phyloP scores from a whole-genome alignment of 768 basidiomycete species.

The Hydnum rufescens region DNA sequence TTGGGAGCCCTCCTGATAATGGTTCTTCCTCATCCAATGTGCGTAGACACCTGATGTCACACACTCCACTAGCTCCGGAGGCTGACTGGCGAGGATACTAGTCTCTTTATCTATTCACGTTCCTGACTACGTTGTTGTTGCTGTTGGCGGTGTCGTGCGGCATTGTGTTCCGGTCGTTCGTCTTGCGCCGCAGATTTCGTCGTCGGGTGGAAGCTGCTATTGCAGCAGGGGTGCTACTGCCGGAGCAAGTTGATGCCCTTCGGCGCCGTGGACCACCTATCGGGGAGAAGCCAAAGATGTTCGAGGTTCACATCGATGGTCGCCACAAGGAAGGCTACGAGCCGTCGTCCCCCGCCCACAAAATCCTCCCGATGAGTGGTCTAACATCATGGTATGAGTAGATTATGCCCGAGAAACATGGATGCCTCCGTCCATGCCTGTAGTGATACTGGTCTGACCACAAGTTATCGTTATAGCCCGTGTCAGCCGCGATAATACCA shows the following conservation, averaged over 20 bases:
- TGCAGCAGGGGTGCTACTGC: slow-evolving; percentile 7
- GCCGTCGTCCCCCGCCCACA: neutral
- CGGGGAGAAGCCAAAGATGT: slow-evolving; percentile 2
- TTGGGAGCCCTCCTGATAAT: no score
- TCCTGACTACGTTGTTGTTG: slow-evolving; percentile 12
- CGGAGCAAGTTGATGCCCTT: slow-evolving; percentile 5
- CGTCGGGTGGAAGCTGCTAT: slow-evolving; percentile 8
- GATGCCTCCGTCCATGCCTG: no score
- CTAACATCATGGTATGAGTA: slow-evolving; percentile 3
- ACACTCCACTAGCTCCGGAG: no score
- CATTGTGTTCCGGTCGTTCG: slow-evolving; percentile 12
- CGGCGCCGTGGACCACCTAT: neutral
- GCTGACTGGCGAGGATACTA: no score
- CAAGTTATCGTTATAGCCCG: neutral
- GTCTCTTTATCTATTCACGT: slow-evolving; percentile 12
- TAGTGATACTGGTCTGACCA: neutral
- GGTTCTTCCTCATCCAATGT: no score
- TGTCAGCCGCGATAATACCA: slow-evolving; percentile 1
- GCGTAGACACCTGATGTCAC: no score
- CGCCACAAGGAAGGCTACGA: neutral
- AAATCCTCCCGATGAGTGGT: neutral
- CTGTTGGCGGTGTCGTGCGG: slow-evolving; percentile 11
- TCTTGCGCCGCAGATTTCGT: slow-evolving; percentile 13
- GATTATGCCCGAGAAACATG: no score
- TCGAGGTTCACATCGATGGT: slow-evolving; percentile 4